Percentiles rank a stretch among this genome's conserved stretches.
Evolutionary conservation across 306 rosid genomes (phyloP).

Genomic region (Lotus japonicus): DNA sequence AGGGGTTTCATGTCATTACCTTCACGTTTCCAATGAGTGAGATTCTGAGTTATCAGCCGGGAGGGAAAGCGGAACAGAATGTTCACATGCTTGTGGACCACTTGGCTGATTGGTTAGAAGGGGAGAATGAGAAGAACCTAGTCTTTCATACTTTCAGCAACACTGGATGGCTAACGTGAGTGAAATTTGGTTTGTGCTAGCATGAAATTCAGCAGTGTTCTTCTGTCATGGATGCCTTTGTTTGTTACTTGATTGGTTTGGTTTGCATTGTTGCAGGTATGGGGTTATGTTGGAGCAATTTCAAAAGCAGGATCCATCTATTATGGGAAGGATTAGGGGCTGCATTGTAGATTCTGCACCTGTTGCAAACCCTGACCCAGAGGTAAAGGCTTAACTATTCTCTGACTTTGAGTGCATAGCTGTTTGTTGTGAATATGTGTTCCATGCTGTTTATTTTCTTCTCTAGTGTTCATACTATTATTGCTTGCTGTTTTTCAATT

Average conservation of each 20-base stretch:
- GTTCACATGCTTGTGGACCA: slow-evolving; percentile 68
- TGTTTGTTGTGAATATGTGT: too few species aligned
- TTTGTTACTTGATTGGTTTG: slow-evolving; percentile 16
- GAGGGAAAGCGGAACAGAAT: slow-evolving; percentile 83
- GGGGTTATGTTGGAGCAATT: slow-evolving; percentile 78
- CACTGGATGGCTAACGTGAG: slow-evolving; percentile 98
- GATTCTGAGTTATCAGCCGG: slow-evolving; percentile 60
- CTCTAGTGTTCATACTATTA: not conserved
- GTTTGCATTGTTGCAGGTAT: slow-evolving; percentile 43
- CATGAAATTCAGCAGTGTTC: not conserved
- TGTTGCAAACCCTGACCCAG: slow-evolving; percentile 80
- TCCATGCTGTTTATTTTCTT: slow-evolving; percentile 1
- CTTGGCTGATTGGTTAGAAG: slow-evolving; percentile 91
- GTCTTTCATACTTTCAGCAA: slow-evolving; percentile 95
- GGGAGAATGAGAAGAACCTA: slow-evolving; percentile 74
- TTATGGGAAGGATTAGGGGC: slow-evolving; percentile 67
- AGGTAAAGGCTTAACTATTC: slow-evolving; percentile 42
- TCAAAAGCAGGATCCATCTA: slow-evolving; percentile 53
- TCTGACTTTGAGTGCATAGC: not conserved
- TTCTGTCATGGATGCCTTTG: not conserved
- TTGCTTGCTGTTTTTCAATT: not conserved
- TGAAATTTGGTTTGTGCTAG: not conserved
- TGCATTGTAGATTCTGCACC: slow-evolving; percentile 99
- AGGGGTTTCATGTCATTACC: slow-evolving; percentile 82
- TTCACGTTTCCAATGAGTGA: slow-evolving; percentile 94